Conservation (phyloP, 1,284 basidiomycete genomes). For the Moesziomyces sp. region DNA sequence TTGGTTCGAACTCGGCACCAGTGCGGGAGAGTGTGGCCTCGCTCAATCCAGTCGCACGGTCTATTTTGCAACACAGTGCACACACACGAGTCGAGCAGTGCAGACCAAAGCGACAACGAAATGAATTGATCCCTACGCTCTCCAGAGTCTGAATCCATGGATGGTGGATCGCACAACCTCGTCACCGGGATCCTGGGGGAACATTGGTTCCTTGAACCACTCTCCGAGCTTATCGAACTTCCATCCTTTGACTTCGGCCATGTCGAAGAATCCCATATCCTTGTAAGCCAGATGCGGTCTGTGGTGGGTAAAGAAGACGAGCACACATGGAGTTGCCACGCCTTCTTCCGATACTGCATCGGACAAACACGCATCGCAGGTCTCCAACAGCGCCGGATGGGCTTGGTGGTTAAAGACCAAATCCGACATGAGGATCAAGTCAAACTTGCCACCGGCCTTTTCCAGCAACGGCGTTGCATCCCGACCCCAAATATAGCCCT, state of each 20-base stretch:
- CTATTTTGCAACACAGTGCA: no score
- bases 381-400: conserved; percentile 84
- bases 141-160: conserved; percentile 52
- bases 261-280: conserved; percentile 84
- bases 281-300: conserved; percentile 81
- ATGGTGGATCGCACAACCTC: conserved; percentile 53
- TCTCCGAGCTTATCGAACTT: conserved; percentile 78
- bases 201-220: conserved; percentile 72
- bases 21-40: no score
- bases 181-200: conserved; percentile 59
- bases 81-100: no score
- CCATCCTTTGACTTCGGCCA: conserved; percentile 79
- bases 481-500: conserved; percentile 90
- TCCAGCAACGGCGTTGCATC: conserved; percentile 73
- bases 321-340: conserved; percentile 71
- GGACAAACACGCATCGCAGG: conserved; percentile 74
- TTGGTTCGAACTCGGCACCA: no score
- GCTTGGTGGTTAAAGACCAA: conserved; percentile 81
- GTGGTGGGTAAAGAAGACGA: conserved; percentile 94
- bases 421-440: conserved; percentile 89
- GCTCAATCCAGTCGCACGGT: no score
- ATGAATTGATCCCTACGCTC: conserved; percentile 1
- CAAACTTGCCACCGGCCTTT: conserved; percentile 72
- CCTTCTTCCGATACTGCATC: conserved; percentile 25
- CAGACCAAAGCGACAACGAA: no score